Base-by-base conservation (phyloP, 1,139 yeast genomes). In the Yamadazyma conglobata region DNA sequence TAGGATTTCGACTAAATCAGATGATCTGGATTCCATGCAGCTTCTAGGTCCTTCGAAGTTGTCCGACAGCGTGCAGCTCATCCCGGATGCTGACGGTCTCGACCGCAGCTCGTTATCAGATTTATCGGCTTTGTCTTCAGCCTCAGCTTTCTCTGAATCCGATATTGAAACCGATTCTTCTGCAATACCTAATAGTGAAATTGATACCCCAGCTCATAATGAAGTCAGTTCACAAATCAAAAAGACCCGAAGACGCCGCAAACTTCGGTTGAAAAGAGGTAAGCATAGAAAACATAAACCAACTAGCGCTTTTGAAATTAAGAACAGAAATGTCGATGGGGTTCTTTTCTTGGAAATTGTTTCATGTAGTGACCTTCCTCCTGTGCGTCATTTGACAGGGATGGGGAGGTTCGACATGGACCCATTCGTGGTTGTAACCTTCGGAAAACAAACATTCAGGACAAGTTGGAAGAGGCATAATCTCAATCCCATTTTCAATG, bases 351-450 rank as follows among this genome's bases (percentile, higher is more conserved):
- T 89, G 29, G 95, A 89, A 42, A 75, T 89, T 15, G 72, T 78
- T 3, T 74, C 83, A 1, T 87, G 89, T 15, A 64, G 74, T 1
- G 88, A 77, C 33, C 57, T 85, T 24, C 95, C 95, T 2, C 82
- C 87, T 0, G 63, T 77, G 27, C 68, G 62, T 34, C 78, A 74
- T 44, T 60, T 75, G 19, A 69, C 74, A 39, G 66, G 89, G 13
- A 76, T 88, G 13, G 80, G 91, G 0, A 31, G 47, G 16, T 91
- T 82, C 48, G 96, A 88, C 53, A 86, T 91, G 94, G 98, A 91
- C 50, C 97, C 98, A 0, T 91, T 89, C 58, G 94, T 89, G 5
- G 91, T 89, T 11, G 80, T 86, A 1, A 80, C 96, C 0, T 87
- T 89, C 54, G 96, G 96, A 9, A 82, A 85, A 48, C 82, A 83